These are phyloP conservation scores for Cutaneotrichosporon sp. DNA, from an alignment of 1,284 basidiomycete species.

Conservation along the genomic window DNA sequence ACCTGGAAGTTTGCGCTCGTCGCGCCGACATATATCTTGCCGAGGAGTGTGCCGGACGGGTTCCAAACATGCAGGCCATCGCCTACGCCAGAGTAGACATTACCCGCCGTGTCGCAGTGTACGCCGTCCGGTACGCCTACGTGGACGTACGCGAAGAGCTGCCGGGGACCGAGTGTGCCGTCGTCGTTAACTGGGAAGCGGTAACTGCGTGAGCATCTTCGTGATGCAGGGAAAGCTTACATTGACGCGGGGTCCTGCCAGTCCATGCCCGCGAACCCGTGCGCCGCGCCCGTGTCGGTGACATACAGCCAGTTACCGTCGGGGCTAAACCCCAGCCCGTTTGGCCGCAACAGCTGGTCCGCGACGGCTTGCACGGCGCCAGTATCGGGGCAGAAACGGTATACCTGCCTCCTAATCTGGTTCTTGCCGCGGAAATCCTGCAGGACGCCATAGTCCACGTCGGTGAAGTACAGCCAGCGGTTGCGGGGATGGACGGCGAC, in stretches of 20 bases:
- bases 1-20: conserved; percentile 55
- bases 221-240: conserved; percentile 46
- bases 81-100: conserved; percentile 63
- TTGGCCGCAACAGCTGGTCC: conserved; percentile 55
- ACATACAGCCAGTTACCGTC: conserved; percentile 65
- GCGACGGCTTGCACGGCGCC: conserved; percentile 63
- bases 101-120: conserved; percentile 58
- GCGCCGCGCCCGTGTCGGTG: conserved; percentile 14
- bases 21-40: conserved; percentile 65
- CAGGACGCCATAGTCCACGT: conserved; percentile 56
- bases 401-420: conserved; percentile 65
- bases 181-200: conserved; percentile 45
- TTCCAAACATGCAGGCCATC: conserved; percentile 73
- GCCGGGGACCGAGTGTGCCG: conserved; percentile 58
- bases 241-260: conserved; percentile 63
- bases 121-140: conserved; percentile 61
- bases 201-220: conserved; percentile 53
- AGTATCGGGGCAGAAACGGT: conserved; percentile 61
- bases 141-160: conserved; percentile 65
- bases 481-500: conserved; percentile 63
- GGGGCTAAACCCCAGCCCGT: conserved; percentile 55
- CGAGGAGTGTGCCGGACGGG: conserved; percentile 58
- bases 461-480: conserved; percentile 38
- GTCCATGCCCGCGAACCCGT: conserved; percentile 56
- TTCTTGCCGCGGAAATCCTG: conserved; percentile 59